Percentiles rank a stretch among this genome's conserved stretches.
Evolutionary conservation across 2,329 filamentous ascomycete species (phyloP).

Genomic region (Teratosphaeria nubilosa): DNA sequence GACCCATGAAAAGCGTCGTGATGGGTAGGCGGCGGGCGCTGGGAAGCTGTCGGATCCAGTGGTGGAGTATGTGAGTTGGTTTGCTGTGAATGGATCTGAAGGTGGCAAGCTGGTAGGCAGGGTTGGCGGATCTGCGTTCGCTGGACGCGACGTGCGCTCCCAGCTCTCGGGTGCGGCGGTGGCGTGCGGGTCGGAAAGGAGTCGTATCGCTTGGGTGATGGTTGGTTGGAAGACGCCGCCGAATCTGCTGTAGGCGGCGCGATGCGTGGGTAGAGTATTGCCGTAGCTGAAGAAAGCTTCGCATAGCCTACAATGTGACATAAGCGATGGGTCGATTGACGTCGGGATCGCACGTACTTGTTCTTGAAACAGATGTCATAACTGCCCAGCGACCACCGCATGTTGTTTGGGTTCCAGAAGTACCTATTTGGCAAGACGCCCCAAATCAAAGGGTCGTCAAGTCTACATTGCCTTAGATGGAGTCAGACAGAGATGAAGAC

Average conservation of each 20-base stretch:
- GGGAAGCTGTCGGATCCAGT: slow-evolving; percentile 55
- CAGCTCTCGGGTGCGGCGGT: not conserved
- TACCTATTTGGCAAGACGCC: slow-evolving; percentile 72
- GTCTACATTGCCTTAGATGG: slow-evolving; percentile 39
- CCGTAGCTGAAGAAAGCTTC: slow-evolving; percentile 78
- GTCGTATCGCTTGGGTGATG: slow-evolving; percentile 71
- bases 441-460: slow-evolving; percentile 94
- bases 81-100: slow-evolving; percentile 47
- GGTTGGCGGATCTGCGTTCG: not conserved
- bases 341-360: slow-evolving; percentile 44
- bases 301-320: slow-evolving; percentile 41
- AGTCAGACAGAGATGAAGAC: not conserved
- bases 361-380: slow-evolving; percentile 94
- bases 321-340: not conserved
- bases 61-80: slow-evolving; percentile 52
- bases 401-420: slow-evolving; percentile 59
- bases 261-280: slow-evolving; percentile 84
- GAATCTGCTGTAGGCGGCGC: slow-evolving; percentile 62
- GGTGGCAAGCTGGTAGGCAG: slow-evolving; percentile 11
- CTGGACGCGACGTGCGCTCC: slow-evolving; percentile 2
- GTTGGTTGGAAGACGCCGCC: slow-evolving; percentile 88
- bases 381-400: slow-evolving; percentile 82
- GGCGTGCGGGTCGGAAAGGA: slow-evolving; percentile 52
- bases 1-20: slow-evolving; percentile 69
- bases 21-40: slow-evolving; percentile 61